Base-by-base conservation (phyloP, 2,329 filamentous ascomycete species). In the Orbilia javanica region DNA sequence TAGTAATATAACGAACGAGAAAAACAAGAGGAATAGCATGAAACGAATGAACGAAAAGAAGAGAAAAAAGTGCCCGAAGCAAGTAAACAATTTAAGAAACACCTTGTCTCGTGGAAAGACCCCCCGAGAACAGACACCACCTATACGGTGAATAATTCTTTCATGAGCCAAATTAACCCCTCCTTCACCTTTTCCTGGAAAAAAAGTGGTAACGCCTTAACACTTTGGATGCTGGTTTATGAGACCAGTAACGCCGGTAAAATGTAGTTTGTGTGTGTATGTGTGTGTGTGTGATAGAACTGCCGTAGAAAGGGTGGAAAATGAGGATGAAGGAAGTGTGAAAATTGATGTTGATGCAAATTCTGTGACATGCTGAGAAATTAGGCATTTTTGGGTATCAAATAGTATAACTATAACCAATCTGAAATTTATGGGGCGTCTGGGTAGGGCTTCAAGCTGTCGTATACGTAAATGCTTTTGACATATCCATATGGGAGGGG, bases 221-320 rank as follows among this genome's bases (percentile, higher is more conserved):
- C 18, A 60, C 55, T 60, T 60, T 60, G 55, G 20, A 29, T 36
- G 10, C 55, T 60, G 55, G 55, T 60, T 39, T 60, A 42, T 34
- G 55, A 60, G 31, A 60, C 55, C 55, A 60, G 34, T 39, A 60
- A 60, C 55, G 55, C 55, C 55, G 22, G 20, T 60, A 60, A 42
- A 57, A 60, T 60, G 55, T 60, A 60, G 34, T 25, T 60, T 22
- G 39, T 42, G 2, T 44, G n/a, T n/a, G n/a, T n/a, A n/a, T n/a
- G 34, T 25, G 42, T 22, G 39, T 42, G 2, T 44, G n/a, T 25
- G 31, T 42, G 31, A 42, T 39, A 42, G 18, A 29, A 42, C 18
- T 25, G 8, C 13, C 18, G 55, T 42, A 5, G 13, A 25, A 5
- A 22, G 18, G 55, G 15, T 42, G 52, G 22, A 57, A 8, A 8